Base-by-base conservation (phyloP, 2,329 filamentous ascomycete species). In the Akanthomyces muscarius region DNA sequence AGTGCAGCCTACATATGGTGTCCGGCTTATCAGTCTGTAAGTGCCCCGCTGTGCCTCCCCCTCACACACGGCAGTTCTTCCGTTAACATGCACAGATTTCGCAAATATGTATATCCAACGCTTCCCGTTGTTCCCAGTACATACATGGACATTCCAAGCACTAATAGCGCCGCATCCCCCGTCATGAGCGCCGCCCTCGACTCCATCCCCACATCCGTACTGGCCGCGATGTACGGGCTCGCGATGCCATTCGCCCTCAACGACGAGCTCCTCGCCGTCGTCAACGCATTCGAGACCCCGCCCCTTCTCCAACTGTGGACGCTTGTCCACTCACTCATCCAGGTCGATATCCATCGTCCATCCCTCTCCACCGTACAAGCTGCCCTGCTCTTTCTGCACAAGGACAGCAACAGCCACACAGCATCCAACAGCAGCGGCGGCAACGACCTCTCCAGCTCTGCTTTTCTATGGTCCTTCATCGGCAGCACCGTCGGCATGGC, bases 401-500 rank as follows among this genome's bases (percentile, higher is more conserved):
- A 64, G 42, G 54, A 61, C 25, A 21, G 42, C 42, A 47, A n/a
- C 44, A 16, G 23, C 4, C 61, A 63, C 36, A 16, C 44, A 5
- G 21, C 28, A 3, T 16, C 13, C 33, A 23, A 38, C 50, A 36
- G 38, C 58, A 21, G 51, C 41, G 41, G 51, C 28, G 55, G 61
- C n/a, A 36, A 18, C 28, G 61, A 61, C 44, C 63, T 67, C 8
- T 68, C 71, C 48, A 73, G 75, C 62, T 73, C 71, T 0, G 68
- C 74, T 0, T 74, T 74, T 38, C n/a, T 70, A 3, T 76, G 73
- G 73, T 76, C 73, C 0, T 73, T 74, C n/a, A 68, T 75, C 58
- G 74, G 74, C 18, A 73, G 68, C 63, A 67, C 73, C 1, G 72
- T 75, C 6, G 74, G 71, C 4, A 62, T 77, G 6, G 71, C 74